Evolutionary conservation across 1,284 basidiomycete species (phyloP).

Genomic region (Vanrija humicola): DNA sequence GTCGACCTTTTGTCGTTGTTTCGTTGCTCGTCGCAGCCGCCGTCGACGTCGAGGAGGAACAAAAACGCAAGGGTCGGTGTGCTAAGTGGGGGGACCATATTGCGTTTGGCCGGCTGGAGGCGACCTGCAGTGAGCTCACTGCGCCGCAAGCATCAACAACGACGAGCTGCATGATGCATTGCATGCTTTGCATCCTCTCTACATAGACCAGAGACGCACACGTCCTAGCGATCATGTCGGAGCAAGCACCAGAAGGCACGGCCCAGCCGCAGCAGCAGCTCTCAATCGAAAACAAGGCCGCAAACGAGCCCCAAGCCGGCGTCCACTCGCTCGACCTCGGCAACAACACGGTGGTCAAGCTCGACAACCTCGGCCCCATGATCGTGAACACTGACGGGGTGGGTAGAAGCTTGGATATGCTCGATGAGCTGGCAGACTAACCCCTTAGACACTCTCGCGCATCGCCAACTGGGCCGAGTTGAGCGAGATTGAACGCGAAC

Average conservation of each 20-base stretch:
- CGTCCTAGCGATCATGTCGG: background rate
- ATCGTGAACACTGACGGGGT: constrained; percentile 50
- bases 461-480: constrained; percentile 49
- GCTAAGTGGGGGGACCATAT: background rate
- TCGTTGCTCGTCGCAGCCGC: background rate
- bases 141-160: background rate
- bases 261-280: constrained; percentile 2
- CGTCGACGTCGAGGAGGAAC: background rate
- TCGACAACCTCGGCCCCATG: constrained; percentile 47
- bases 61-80: background rate
- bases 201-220: no score
- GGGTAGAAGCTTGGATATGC: constrained; percentile 13
- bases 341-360: constrained; percentile 39
- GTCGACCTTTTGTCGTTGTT: background rate
- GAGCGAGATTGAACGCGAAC: constrained; percentile 41
- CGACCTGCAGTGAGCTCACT: no score
- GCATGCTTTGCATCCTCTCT: no score
- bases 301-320: constrained; percentile 13
- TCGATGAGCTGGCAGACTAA: background rate
- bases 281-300: constrained; percentile 8
- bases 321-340: constrained; percentile 34
- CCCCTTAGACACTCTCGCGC: constrained; percentile 42
- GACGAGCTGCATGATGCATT: no score
- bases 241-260: background rate
- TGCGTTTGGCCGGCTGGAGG: background rate